Base-by-base conservation (phyloP, 2,329 filamentous ascomycete genomes). In the Diaporthe sp. region DNA sequence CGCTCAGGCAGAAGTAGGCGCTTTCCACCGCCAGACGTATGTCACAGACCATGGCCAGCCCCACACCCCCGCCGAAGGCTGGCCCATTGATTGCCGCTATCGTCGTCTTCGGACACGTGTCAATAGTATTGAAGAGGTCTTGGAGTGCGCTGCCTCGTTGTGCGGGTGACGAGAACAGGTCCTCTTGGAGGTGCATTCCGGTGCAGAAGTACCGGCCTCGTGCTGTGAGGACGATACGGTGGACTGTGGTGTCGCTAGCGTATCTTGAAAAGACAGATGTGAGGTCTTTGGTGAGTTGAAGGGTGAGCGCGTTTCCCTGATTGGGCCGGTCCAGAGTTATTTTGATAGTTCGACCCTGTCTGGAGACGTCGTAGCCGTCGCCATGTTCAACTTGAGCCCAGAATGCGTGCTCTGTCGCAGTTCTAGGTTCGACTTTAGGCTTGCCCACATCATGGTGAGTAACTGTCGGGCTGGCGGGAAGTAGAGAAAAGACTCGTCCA, bases 21-120 rank as follows among this genome's bases (percentile, higher is more conserved):
- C 47, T 53, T 10, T 61, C 60, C 17, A 60, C 72, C 39, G 71
- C 77, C 10, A 84, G 72, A 7, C 85, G 81, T 15, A 87, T 78
- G 72, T 87, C 85, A 77, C 85, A 87, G 1, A 81, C 81, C 77
- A 86, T 86, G 0, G 84, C 85, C 0, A 88, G 79, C 0, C 86
- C 86, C 2, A 87, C 84, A 0, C 86, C 86, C 1, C 85, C 86
- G 2, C 85, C 86, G 73, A 85, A 86, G 4, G 83, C 82, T 3
- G 86, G 84, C 0, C 86, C 86, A 47, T 87, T 85, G 39, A 87
- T 76, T 4, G 77, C 80, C 1, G 85, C 85, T 49, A 87, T 84
- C 0, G 85, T 87, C 1, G 83, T 82, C 70, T 87, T 85, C 17
- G 85, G 83, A 0, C 80, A 84, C 1, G 76, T 77, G 51, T 86